Base-by-base conservation (phyloP, 2,329 filamentous ascomycete species). In the Aureobasidium namibiae region DNA sequence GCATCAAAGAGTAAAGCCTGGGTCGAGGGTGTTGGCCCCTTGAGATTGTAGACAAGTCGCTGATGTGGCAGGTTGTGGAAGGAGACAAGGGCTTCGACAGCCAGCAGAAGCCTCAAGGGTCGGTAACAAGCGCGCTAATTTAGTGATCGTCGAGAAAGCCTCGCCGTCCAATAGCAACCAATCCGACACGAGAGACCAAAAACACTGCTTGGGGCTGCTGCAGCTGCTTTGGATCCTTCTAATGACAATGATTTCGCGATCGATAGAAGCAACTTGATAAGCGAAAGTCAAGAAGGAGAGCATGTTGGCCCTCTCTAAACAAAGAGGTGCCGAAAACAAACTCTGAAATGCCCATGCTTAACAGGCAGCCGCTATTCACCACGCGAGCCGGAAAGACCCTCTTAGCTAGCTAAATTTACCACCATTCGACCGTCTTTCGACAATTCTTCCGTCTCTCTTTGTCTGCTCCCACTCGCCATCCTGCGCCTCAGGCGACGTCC, bases 281-380 rank as follows among this genome's bases (percentile, higher is more conserved):
- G 16, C 24, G 33, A 18, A 33, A 4, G n/a, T 2, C n/a, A 6
- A 18, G 44, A 21, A 48, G n/a, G n/a, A 18, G 10, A 21, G n/a
- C 14, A 26, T 31, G 24, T 46, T 9, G 44, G 6, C 18, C 9
- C 4, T 18, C 33, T 45, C 42, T 4, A 31, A 31, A 48, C 44
- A 48, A 48, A 48, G 44, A 48, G 33, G 44, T 31, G 44, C 44
- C 21, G n/a, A n/a, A 48, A 48, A 48, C 44, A 48, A 48, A 48
- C 44, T 48, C 44, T 48, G 44, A 48, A 48, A 6, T 13, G 29
- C 44, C 44, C 44, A 48, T 48, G 44, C 44, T 48, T 8, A 48
- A n/a, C n/a, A n/a, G 7, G 44, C n/a, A 33, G 44, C 44, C 44
- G 29, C 44, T 48, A 31, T 48, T 26, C 44, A 46, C 26, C 44